phyloP scores from a whole-genome alignment of 2,329 filamentous ascomycete species.

The Penicillium expansum region DNA sequence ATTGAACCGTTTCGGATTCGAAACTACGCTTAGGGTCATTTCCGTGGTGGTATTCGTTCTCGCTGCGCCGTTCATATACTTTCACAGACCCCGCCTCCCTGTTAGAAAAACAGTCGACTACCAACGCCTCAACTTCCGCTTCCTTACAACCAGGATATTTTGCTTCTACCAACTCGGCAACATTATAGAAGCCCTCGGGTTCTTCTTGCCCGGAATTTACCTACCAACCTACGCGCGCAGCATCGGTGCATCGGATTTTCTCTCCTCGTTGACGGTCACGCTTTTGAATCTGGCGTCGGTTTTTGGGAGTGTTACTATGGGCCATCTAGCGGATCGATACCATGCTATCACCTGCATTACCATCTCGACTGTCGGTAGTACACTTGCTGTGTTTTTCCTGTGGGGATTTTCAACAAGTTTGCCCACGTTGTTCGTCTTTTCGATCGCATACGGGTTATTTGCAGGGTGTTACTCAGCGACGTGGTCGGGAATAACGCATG shows the following conservation, averaged over 20 bases:
- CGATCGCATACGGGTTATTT: conserved; percentile 46
- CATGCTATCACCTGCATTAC: conserved; percentile 41
- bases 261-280: conserved; percentile 32
- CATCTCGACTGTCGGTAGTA: conserved; percentile 43
- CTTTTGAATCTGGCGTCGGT: conserved; percentile 33
- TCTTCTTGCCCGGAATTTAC: conserved; percentile 41
- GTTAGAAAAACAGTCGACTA: conserved; percentile 25
- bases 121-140: conserved; percentile 42
- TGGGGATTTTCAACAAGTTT: conserved; percentile 50
- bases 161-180: conserved; percentile 49
- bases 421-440: conserved; percentile 42
- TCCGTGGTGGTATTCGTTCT: conserved; percentile 32
- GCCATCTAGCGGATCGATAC: conserved; percentile 42
- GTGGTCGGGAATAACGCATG: conserved; percentile 48
- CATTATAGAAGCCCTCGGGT: conserved; percentile 37
- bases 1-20: conserved; percentile 43
- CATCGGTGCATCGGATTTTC: conserved; percentile 23
- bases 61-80: conserved; percentile 29
- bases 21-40: conserved; percentile 46
- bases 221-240: conserved; percentile 38
- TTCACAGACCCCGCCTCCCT: conserved; percentile 46
- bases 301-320: conserved; percentile 37
- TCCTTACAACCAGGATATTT: conserved; percentile 38
- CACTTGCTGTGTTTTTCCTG: conserved; percentile 43
- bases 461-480: conserved; percentile 44